Evolutionary conservation across 1,139 yeast genomes (phyloP), one percentile per base, ranked within the genome.

Genomic region (Blastobotrys ciferrii): DNA sequence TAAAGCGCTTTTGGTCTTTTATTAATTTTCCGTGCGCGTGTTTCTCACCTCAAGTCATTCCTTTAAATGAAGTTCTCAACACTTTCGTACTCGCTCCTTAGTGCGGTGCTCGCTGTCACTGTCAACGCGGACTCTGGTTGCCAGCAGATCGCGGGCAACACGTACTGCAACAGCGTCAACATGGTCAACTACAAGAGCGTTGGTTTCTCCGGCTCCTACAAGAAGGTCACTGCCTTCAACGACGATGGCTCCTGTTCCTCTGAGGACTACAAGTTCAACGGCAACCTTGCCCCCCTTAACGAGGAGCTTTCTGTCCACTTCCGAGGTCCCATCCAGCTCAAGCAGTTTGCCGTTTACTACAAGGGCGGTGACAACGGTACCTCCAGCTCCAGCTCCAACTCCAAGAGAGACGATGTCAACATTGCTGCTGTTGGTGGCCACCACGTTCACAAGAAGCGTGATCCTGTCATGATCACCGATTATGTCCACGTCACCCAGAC

Each of bases 221-320:
- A 73, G 60, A 82, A 80, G 62, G 94, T 92, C 51, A 79, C 84
- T 48, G 62, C 69, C 55, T 81, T 91, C 80, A 89, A 86, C 64
- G 77, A 76, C 58, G 70, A 78, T 55, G 67, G 85, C 1, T 84
- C 96, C 71, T 81, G 95, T 67, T 65, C 81, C 14, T 76, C 78
- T 47, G 61, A 70, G 17, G 60, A 78, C 13, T 70, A 70, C 15
- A 55, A 77, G 7, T 86, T 88, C 70, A 76, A 85, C 13, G 98
- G 98, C 44, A 53, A 80, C 23, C 73, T 87, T 63, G 73, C 96
- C 43, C 98, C 98, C 31, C 72, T 91, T 53, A 81, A 88, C 69
- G 95, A 88, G 70, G 96, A 88, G 67, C 73, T 91, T 46, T 83
- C 96, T 14, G 87, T 92, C 50, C 98, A 91, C 69, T 87, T 91